Conservation (phyloP, 257 asterid genomes). For the Primulina tabacum region DNA sequence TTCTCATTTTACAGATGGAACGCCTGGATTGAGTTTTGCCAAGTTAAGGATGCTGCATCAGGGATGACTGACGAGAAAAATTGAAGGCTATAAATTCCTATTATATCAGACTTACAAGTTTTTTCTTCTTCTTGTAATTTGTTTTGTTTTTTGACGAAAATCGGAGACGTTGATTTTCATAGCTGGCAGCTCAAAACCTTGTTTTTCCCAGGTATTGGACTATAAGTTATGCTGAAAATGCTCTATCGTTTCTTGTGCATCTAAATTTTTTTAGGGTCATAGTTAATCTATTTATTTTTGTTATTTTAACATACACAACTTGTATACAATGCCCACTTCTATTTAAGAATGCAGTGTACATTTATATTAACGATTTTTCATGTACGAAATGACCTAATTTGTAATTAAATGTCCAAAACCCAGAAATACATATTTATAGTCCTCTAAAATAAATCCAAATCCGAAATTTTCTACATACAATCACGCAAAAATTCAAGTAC, state of each 20-base stretch:
- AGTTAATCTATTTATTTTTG: no score
- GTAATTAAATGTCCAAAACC: no score
- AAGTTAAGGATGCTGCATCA: not conserved
- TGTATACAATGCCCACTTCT: no score
- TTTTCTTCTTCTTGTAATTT: not conserved
- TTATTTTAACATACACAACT: no score
- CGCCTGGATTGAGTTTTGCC: constrained; percentile 47
- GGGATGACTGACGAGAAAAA: not conserved
- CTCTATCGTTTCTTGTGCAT: not conserved
- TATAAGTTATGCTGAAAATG: not conserved
- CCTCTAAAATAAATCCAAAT: no score
- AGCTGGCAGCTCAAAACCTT: not conserved
- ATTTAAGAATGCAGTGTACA: no score
- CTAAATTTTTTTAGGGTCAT: not conserved
- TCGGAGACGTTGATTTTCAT: not conserved
- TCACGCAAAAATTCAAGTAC: no score
- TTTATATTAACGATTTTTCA: no score
- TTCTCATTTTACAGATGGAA: constrained; percentile 54
- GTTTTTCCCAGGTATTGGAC: not conserved
- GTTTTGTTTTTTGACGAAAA: no score
- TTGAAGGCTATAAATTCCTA: not conserved
- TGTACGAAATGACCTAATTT: no score
- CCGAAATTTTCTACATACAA: not conserved
- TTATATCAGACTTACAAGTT: not conserved
- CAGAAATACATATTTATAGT: no score